Evolutionary conservation across 106 monocot genomes (phyloP).

Genomic region (Agapanthus africanus): DNA sequence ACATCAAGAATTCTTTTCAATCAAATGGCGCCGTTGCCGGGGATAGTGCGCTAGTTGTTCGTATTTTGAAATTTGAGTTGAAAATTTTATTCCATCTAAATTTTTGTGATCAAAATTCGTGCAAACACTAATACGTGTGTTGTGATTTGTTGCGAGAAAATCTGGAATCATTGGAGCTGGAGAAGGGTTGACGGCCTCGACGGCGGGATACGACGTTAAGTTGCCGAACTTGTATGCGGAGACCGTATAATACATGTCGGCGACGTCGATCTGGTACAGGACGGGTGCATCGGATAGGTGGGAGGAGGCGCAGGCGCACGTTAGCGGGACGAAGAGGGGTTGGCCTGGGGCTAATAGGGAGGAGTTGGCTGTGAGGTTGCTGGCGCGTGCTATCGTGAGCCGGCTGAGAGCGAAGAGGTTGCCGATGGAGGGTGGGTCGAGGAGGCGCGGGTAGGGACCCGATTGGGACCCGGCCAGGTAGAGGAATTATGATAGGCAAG

Average conservation of each 20-base stretch:
- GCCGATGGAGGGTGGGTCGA: conserved; percentile 42
- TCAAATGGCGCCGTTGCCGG: too few species aligned
- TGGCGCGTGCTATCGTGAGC: conserved; percentile 35
- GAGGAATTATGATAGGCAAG: conserved; percentile 65
- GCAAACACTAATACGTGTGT: too few species aligned
- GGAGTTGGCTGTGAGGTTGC: conserved; percentile 39
- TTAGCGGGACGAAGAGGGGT: conserved; percentile 57
- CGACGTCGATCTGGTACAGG: conserved; percentile 47
- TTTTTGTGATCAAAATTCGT: too few species aligned
- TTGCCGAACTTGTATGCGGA: conserved; percentile 40
- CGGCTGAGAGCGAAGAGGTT: conserved; percentile 61
- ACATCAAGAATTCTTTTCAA: too few species aligned
- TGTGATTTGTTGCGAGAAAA: too few species aligned
- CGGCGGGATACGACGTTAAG: conserved; percentile 51
- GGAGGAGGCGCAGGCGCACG: conserved; percentile 37
- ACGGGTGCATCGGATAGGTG: conserved; percentile 47
- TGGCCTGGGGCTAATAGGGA: conserved; percentile 15
- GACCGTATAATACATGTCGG: conserved; percentile 54
- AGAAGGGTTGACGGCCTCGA: conserved; percentile 44
- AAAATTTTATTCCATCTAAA: too few species aligned
- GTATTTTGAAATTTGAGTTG: too few species aligned
- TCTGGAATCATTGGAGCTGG: conserved; percentile 35
- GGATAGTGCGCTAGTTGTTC: too few species aligned
- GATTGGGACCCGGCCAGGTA: conserved; percentile 36
- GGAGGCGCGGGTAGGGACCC: not conserved